Conservation (phyloP, 768 basidiomycete species). For the Candolleomyces eurysporus region DNA sequence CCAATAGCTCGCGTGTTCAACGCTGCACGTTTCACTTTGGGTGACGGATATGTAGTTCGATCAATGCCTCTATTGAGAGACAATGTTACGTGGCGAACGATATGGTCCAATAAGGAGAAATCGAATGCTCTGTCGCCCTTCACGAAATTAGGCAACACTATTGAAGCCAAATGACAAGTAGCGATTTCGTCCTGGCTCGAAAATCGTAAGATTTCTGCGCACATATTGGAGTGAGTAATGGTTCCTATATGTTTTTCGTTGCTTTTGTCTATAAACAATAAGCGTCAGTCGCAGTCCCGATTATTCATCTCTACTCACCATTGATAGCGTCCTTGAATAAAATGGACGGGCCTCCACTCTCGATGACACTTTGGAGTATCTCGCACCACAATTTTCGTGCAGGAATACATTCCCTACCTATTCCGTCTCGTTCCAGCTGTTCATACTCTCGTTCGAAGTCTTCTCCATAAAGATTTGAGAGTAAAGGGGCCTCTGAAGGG, state of each 20-base stretch:
- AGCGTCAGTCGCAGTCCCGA: neutral
- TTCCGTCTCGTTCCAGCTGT: neutral
- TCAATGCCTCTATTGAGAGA: neutral
- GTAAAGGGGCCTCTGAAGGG: neutral
- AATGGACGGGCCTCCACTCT: conserved; percentile 4
- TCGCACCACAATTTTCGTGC: neutral
- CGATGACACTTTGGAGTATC: conserved; percentile 1
- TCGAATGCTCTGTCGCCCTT: too few species aligned
- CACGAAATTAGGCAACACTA: neutral
- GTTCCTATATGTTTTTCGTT: neutral
- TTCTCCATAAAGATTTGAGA: neutral
- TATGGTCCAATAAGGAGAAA: neutral
- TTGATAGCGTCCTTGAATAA: conserved; percentile 7
- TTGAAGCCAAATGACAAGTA: neutral
- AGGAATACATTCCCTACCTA: too few species aligned
- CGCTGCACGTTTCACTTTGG: conserved; percentile 69
- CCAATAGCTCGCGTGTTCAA: conserved; percentile 83
- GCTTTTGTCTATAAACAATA: neutral
- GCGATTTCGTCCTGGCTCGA: neutral
- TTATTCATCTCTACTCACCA: neutral
- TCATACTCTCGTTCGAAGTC: neutral
- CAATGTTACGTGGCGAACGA: neutral
- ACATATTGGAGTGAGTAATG: neutral
- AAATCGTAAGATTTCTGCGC: neutral
- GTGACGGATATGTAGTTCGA: neutral